Percentiles rank a stretch among this genome's conserved stretches.
These are phyloP conservation scores for Aphanomyces stellatus DNA, from an alignment of 352 stramenopile species.

Conservation along the genomic window DNA sequence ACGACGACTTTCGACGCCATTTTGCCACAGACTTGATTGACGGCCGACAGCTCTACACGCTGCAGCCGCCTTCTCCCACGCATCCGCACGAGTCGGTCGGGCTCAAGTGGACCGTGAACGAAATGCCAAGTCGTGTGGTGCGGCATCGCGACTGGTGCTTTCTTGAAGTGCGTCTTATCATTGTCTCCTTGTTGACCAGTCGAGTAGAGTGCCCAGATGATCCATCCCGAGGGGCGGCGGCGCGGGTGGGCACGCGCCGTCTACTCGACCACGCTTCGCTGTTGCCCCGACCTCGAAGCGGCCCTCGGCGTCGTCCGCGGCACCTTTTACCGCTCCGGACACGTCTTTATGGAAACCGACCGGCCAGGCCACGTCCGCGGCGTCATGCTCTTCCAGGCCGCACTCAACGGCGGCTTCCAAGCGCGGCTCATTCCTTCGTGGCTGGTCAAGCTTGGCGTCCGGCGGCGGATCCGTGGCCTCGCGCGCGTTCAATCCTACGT, in stretches of 20 bases:
- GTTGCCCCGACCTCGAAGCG: slow-evolving; percentile 42
- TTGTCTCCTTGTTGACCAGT: too few relatives aligned
- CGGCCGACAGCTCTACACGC: slow-evolving; percentile 47
- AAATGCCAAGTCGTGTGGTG: slow-evolving; percentile 46
- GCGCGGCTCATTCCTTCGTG: neutral
- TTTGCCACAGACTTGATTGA: slow-evolving; percentile 39
- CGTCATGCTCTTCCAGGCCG: slow-evolving; percentile 50
- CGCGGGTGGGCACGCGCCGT: slow-evolving; percentile 59
- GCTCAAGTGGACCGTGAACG: slow-evolving; percentile 51
- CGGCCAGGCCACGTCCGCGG: slow-evolving; percentile 43
- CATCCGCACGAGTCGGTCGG: slow-evolving; percentile 59
- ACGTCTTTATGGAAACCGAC: slow-evolving; percentile 67
- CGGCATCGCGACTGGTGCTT: slow-evolving; percentile 61
- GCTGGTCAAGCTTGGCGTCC: slow-evolving; percentile 20
- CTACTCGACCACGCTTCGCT: slow-evolving; percentile 55
- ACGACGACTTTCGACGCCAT: slow-evolving; percentile 32
- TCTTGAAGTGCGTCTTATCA: slow-evolving; percentile 39
- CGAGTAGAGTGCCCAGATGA: too few relatives aligned
- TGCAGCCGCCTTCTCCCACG: slow-evolving; percentile 28
- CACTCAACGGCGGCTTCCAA: slow-evolving; percentile 38
- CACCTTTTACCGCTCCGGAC: slow-evolving; percentile 59
- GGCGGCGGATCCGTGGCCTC: slow-evolving; percentile 41
- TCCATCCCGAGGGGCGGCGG: too few relatives aligned
- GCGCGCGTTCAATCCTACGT: slow-evolving; percentile 39
- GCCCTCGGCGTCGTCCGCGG: slow-evolving; percentile 48